A percentile compares a stretch with the other conserved stretches of the same genome.
Evolutionary conservation across 2,329 filamentous ascomycete species (phyloP).

Genomic region (Nakataea oryzae): DNA sequence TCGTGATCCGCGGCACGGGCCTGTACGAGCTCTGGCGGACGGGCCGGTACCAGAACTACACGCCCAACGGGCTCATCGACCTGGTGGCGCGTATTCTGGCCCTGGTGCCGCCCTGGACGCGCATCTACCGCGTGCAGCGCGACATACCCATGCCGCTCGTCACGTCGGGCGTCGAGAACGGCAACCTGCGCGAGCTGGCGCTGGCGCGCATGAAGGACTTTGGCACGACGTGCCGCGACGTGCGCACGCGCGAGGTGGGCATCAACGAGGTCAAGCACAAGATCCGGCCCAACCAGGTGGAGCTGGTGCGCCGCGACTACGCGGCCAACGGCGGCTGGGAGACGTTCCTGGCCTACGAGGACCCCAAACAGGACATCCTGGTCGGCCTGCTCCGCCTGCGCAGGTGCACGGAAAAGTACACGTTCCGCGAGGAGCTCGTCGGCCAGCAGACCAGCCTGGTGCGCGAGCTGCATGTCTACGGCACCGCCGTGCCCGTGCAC

Average conservation of each 20-base stretch:
- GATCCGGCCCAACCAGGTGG: conserved; percentile 90
- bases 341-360: conserved; percentile 95
- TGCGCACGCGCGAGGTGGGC: conserved; percentile 90
- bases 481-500: conserved; percentile 93
- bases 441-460: conserved; percentile 87
- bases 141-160: conserved; percentile 99
- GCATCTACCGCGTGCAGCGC: conserved; percentile 95
- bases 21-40: conserved; percentile 97
- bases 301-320: conserved; percentile 90
- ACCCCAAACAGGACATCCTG: conserved; percentile 95
- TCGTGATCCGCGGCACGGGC: conserved; percentile 93
- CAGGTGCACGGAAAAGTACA: conserved; percentile 83
- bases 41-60: conserved; percentile 96
- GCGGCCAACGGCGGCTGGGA: conserved; percentile 95
- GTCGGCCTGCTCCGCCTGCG: conserved; percentile 82
- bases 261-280: conserved; percentile 99
- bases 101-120: conserved; percentile 91
- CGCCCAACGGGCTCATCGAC: conserved; percentile 90
- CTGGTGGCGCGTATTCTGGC: conserved; percentile 93
- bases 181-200: conserved; percentile 86
- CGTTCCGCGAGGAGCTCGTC: conserved; percentile 78
- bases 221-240: conserved; percentile 91
- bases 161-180: conserved; percentile 97
- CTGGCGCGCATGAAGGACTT: conserved; percentile 99
- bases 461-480: conserved; percentile 91